These are phyloP conservation scores for Colletotrichum spaethianum DNA, from an alignment of 2,329 filamentous ascomycete species.

Conservation along the genomic window DNA sequence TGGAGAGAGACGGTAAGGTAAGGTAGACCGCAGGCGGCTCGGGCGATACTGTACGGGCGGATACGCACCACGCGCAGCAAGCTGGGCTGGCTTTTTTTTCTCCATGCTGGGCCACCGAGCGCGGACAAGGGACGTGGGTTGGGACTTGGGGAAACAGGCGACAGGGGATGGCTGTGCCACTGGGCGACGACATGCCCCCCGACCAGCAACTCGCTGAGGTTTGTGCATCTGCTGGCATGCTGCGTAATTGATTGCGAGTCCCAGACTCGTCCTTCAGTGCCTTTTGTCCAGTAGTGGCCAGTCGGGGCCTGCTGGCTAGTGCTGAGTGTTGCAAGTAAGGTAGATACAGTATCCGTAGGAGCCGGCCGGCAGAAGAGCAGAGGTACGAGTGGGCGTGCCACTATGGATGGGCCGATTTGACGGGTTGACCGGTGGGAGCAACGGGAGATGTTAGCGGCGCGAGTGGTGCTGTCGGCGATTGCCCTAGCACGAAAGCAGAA, in stretches of 20 bases:
- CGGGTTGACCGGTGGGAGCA: conserved; percentile 28
- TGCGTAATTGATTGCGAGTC: not conserved
- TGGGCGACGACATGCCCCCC: conserved; percentile 16
- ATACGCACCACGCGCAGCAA: conserved; percentile 27
- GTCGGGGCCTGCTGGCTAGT: not conserved
- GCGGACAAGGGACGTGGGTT: not conserved
- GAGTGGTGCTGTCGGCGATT: conserved; percentile 35
- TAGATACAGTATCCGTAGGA: not conserved
- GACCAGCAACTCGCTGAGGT: conserved; percentile 4
- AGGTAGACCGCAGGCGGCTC: conserved; percentile 4
- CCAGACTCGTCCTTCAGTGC: not conserved
- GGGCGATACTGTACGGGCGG: conserved; percentile 29
- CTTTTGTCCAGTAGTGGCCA: not conserved
- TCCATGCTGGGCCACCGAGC: conserved; percentile 18
- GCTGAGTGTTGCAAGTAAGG: not conserved
- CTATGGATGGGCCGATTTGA: conserved; percentile 29
- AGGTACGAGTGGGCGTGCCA: not conserved
- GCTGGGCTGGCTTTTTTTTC: not conserved
- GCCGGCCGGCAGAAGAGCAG: not conserved
- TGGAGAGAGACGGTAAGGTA: conserved; percentile 22
- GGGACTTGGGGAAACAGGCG: conserved; percentile 22
- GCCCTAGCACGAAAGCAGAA: conserved; percentile 33
- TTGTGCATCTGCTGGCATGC: not conserved
- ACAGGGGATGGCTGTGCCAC: conserved; percentile 21
- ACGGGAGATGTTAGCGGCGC: conserved; percentile 32